These are phyloP conservation scores for Isochrysis galbana DNA, from an alignment of 78 protist species.

Conservation along the genomic window DNA sequence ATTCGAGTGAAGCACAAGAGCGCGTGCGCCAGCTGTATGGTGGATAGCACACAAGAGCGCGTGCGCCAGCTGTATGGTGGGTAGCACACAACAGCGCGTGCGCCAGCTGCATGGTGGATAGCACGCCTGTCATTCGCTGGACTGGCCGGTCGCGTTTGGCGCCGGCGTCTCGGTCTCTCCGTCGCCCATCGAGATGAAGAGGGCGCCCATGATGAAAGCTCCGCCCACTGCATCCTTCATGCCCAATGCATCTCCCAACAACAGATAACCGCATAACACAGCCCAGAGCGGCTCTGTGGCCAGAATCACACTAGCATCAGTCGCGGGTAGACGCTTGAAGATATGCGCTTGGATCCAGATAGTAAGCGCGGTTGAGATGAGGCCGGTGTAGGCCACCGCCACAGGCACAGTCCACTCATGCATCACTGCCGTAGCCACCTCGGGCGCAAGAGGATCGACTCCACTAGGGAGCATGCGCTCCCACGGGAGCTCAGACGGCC, in stretches of 20 bases:
- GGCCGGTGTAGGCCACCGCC: neutral
- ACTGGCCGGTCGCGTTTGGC: too few relatives aligned
- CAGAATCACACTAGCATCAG: neutral
- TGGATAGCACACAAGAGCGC: too few relatives aligned
- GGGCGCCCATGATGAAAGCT: neutral
- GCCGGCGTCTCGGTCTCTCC: too few relatives aligned
- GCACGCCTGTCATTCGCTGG: too few relatives aligned
- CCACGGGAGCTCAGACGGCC: neutral
- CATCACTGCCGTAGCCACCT: neutral
- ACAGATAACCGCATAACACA: neutral
- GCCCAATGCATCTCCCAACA: neutral
- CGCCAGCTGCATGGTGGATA: too few relatives aligned
- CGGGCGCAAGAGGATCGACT: neutral
- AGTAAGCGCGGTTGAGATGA: neutral
- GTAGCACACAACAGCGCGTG: too few relatives aligned
- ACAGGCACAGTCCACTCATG: neutral
- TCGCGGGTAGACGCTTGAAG: neutral
- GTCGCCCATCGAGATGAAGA: too few relatives aligned
- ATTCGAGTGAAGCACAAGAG: too few relatives aligned
- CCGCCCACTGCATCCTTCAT: neutral
- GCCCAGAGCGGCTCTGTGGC: slow-evolving; percentile 30
- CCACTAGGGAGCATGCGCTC: neutral
- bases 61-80: too few relatives aligned
- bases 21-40: too few relatives aligned
- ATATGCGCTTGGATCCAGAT: neutral